Base-by-base conservation (phyloP, 192 early-diverging fungal species). In the Coemansia sp. region DNA sequence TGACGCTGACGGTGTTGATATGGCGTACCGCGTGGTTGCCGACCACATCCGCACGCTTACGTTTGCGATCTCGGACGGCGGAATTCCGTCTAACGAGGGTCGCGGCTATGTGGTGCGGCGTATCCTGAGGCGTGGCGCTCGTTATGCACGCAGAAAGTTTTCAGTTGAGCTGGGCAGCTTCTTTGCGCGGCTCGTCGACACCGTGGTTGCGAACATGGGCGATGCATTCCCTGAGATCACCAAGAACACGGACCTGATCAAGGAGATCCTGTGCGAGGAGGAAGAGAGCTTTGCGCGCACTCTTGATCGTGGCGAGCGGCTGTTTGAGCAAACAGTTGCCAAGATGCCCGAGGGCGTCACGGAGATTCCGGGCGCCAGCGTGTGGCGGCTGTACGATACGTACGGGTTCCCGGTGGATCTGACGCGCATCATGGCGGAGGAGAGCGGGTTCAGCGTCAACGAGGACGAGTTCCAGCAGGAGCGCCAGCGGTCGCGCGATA, bases 371-470 rank as follows among this genome's bases (percentile, higher is more conserved):
- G 97, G 97, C 40, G 87, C 86, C 49, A 93, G 94, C 79, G 97
- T 94, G 10, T 99, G 95, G 95, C 87, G 94, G n/a, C 79, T 99
- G 75, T 99, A 99, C 68, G 97, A 98, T 72, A 99, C 97, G 13
- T 99, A 94, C 75, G 97, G 97, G 39, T 99, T 99, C 89, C 97
- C 97, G 6, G 93, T 97, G 2, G 97, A 99, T 76, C 86, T 99
- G 56, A 99, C 97, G 11, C 91, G 93, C 53, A 76, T 99, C 57
- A 98, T 99, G 95, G 95, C 97, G n/a, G 94, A 99, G 82, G 97
- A 99, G 76, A 90, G 89, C 74, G 93, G 91, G 10, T 79, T 98
- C 56, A 63, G 64, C 15, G 90, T 99, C 8, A 90, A 99, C 72
- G 94, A 97, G 76, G 81, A 77, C 42, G 92, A 87, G 73, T 98